These are phyloP conservation scores for Hippophae tibetana DNA, from an alignment of 306 rosid species.

Conservation along the genomic window DNA sequence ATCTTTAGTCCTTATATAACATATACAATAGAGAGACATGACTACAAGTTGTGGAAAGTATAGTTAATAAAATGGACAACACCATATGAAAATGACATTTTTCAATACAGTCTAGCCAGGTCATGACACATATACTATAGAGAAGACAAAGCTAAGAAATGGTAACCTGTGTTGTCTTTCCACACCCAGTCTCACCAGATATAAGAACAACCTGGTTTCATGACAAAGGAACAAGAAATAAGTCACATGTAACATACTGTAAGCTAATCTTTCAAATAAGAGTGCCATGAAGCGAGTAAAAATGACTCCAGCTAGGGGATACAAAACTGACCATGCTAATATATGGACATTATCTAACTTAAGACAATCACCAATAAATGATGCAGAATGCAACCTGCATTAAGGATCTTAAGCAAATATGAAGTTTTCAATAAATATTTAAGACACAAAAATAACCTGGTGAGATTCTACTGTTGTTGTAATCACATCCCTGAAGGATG, in stretches of 20 bases:
- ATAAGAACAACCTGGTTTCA: constrained; percentile 79
- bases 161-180: constrained; percentile 96
- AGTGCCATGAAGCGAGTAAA: too few species aligned
- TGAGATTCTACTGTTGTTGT: constrained; percentile 64
- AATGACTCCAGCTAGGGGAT: constrained; percentile 9
- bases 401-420: constrained; percentile 4
- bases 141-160: constrained; percentile 36
- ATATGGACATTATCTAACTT: constrained; percentile 8
- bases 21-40: too few species aligned
- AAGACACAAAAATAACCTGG: constrained; percentile 52
- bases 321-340: constrained; percentile 5
- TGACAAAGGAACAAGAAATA: constrained; percentile 13
- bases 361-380: constrained; percentile 8
- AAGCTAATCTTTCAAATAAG: constrained; percentile 5
- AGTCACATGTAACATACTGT: constrained; percentile 17
- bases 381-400: constrained; percentile 19
- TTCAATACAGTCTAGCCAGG: constrained; percentile 18
- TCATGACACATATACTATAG: constrained; percentile 23
- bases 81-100: background rate
- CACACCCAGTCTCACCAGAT: constrained; percentile 96
- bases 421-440: background rate
- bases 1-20: too few species aligned
- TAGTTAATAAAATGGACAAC: too few species aligned
- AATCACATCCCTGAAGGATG: constrained; percentile 62
- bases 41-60: too few species aligned